Percentiles rank a stretch among this genome's conserved stretches.
Evolutionary conservation across 2,329 filamentous ascomycete genomes (phyloP).

Genomic region (Pseudofabraea citricarpa): DNA sequence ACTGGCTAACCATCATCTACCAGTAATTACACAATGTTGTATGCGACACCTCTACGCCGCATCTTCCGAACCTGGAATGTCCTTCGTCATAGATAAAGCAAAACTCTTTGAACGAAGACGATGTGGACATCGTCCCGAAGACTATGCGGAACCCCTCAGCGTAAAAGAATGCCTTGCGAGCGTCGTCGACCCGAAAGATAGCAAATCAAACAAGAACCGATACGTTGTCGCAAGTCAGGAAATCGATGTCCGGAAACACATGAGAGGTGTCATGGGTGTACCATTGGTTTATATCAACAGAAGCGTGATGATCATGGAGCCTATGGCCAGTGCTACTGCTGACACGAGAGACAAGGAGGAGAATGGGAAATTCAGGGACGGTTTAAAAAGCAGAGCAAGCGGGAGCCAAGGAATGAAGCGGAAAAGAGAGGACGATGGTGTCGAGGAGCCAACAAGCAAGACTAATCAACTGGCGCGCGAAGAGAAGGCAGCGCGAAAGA

Average conservation of each 20-base stretch:
- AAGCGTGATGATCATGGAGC: slow-evolving; percentile 74
- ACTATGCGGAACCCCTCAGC: slow-evolving; percentile 66
- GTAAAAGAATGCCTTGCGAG: slow-evolving; percentile 65
- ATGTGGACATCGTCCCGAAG: slow-evolving; percentile 71
- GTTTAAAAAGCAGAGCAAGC: slow-evolving; percentile 48
- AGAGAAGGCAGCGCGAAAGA: slow-evolving; percentile 38
- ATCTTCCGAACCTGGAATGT: slow-evolving; percentile 47
- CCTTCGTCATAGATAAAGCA: slow-evolving; percentile 60
- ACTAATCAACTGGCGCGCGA: slow-evolving; percentile 15
- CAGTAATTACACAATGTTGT: slow-evolving; percentile 76
- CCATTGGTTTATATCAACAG: slow-evolving; percentile 75
- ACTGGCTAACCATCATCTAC: too few species aligned
- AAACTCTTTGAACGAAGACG: slow-evolving; percentile 72
- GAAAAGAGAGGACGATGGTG: slow-evolving; percentile 28
- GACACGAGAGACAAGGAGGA: slow-evolving; percentile 64
- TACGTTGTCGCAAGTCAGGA: slow-evolving; percentile 77
- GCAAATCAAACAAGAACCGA: slow-evolving; percentile 68
- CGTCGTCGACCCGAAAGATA: slow-evolving; percentile 75
- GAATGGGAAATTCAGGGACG: slow-evolving; percentile 67
- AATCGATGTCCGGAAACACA: slow-evolving; percentile 52
- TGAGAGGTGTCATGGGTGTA: slow-evolving; percentile 66
- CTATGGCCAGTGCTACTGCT: slow-evolving; percentile 66
- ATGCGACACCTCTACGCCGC: slow-evolving; percentile 73
- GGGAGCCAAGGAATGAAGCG: slow-evolving; percentile 31
- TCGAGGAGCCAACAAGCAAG: slow-evolving; percentile 12